phyloP scores from a whole-genome alignment of 2,329 filamentous ascomycete genomes.

The Microsporum ferrugineum region DNA sequence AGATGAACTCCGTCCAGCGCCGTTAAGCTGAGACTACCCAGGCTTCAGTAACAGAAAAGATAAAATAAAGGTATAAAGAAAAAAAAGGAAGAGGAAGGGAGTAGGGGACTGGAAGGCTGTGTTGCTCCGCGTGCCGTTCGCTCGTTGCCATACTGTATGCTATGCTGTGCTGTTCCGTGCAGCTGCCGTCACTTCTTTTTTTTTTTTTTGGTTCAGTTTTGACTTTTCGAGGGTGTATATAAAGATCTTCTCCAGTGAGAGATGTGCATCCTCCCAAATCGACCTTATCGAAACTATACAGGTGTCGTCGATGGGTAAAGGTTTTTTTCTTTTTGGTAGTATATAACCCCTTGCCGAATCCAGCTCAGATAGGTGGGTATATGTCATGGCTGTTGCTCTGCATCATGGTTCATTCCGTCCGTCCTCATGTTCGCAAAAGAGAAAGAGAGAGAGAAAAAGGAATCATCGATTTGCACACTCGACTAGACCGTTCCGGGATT shows the following conservation, averaged over 20 bases:
- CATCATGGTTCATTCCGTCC: background rate
- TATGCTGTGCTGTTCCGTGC: background rate
- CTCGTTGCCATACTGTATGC: background rate
- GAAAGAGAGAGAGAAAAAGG: background rate
- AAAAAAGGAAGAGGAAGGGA: background rate
- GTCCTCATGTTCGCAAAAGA: background rate
- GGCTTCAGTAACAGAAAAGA: background rate
- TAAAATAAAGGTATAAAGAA: background rate
- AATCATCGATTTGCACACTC: background rate
- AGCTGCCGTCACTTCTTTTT: background rate
- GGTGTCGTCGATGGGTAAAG: background rate
- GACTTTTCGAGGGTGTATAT: background rate
- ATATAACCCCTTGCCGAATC: background rate
- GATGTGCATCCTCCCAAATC: background rate
- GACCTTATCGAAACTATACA: background rate
- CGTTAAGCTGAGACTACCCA: background rate
- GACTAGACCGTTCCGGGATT: background rate
- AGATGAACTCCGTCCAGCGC: slow-evolving; percentile 3
- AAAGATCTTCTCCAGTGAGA: background rate
- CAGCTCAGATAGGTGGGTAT: slow-evolving; percentile 1
- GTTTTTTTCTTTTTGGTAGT: background rate
- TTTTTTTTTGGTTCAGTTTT: background rate
- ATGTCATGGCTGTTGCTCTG: background rate
- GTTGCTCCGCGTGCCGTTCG: background rate
- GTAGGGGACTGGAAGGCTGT: background rate